Evolutionary conservation across 2,329 filamentous ascomycete genomes (phyloP).

Genomic region (Penicillium digitatum): DNA sequence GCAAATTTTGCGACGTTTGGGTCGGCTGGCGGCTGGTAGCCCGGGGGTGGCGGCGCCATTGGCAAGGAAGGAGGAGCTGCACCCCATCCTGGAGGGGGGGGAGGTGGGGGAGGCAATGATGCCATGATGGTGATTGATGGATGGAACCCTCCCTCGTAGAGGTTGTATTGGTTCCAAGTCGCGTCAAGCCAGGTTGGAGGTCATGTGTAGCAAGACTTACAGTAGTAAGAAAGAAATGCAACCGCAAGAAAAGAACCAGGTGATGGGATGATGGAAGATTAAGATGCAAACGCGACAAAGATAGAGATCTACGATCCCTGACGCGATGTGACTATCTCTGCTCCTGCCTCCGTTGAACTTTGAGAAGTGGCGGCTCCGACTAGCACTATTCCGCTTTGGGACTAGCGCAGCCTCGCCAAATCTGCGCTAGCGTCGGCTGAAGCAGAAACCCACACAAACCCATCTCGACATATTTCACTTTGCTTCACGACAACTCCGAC

Average conservation of each 20-base stretch:
- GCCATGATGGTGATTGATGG: slow-evolving; percentile 48
- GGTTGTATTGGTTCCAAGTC: slow-evolving; percentile 27
- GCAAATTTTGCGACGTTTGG: slow-evolving; percentile 89
- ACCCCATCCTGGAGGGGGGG: slow-evolving; percentile 66
- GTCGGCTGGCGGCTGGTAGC: slow-evolving; percentile 74
- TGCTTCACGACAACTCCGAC: slow-evolving; percentile 39
- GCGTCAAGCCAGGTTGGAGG: slow-evolving; percentile 34
- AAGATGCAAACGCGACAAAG: slow-evolving; percentile 13
- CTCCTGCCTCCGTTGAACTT: slow-evolving; percentile 28
- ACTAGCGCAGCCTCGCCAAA: slow-evolving; percentile 42
- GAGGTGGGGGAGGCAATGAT: slow-evolving; percentile 61
- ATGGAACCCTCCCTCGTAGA: slow-evolving; percentile 27
- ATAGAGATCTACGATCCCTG: slow-evolving; percentile 10
- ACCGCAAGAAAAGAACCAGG: neutral
- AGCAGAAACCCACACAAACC: slow-evolving; percentile 46
- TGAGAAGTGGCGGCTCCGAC: slow-evolving; percentile 37
- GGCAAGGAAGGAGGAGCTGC: slow-evolving; percentile 52
- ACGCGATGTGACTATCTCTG: slow-evolving; percentile 16
- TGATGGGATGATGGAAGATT: slow-evolving; percentile 1
- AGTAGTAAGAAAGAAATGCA: slow-evolving; percentile 2
- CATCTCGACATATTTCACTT: slow-evolving; percentile 40
- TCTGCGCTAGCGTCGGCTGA: slow-evolving; percentile 28
- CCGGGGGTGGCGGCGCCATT: slow-evolving; percentile 73
- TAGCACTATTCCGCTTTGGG: slow-evolving; percentile 36
- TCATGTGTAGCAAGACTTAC: slow-evolving; percentile 14